Evolutionary conservation across 495 filamentous ascomycete genomes (phyloP), one percentile per base, ranked within the genome.

Genomic region (Neurospora sublineolata): DNA sequence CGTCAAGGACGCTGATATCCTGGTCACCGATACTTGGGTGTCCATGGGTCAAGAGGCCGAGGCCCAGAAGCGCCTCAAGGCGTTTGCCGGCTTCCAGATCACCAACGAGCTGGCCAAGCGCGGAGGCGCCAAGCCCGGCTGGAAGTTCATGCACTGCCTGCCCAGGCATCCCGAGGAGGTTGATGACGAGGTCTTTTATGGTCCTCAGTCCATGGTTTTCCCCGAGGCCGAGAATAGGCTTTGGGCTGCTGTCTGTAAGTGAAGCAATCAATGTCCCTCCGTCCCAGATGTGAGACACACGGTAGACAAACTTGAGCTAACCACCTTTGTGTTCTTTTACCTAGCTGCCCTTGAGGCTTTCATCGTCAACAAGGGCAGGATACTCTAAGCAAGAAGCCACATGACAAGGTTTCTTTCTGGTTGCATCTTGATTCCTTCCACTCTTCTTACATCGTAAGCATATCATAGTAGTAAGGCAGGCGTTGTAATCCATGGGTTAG

Each of bases 121-220:
- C 60, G 95, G 94, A 46, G 93, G 93, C 38, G 95, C 95, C 14
- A 96, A 96, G 79, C 85, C 90, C 39, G 85, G 86, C 72, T 99
- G 95, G 95, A 93, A 92, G 82, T 99, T 98, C 77, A 97, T 99
- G 95, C 95, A 99, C 85, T 99, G 95, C 79, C 81, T 99, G 69
- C 95, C 95, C n/a, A 87, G 95, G 69, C 94, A 99, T 75, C 88
- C 86, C 0, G 94, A 99, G 82, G 95, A 99, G 82, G 95, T 98
- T 10, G 89, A 87, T 70, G 94, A 99, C 79, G 94, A 93, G 76
- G 94, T 99, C 2, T 97, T 98, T 78, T 97, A 98, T 78, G 88
- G 91, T 40, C 80, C 84, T 0, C 86, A 90, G 74, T 94, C 90
- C 38, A 81, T 99, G 68, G 95, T 97, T 23, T 99, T 97, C 82